Evolutionary conservation across 2,329 filamentous ascomycete genomes (phyloP).

Genomic region (Fusarium sp.): DNA sequence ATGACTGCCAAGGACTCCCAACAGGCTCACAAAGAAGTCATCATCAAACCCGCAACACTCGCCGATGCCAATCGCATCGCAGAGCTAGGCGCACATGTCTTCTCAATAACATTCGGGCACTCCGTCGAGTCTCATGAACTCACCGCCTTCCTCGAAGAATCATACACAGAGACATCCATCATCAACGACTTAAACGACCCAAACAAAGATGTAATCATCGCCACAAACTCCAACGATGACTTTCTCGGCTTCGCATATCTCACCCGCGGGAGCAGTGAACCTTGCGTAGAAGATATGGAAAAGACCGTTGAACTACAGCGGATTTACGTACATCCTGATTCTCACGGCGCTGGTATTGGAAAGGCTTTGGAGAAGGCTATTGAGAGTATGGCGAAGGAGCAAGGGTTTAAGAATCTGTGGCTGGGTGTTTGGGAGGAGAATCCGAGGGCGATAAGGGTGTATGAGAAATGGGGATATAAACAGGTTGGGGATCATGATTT

Average conservation of each 20-base stretch:
- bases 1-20: not conserved
- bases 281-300: conserved; percentile 50
- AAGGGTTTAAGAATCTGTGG: conserved; percentile 57
- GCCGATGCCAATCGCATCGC: conserved; percentile 43
- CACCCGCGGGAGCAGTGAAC: conserved; percentile 52
- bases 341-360: conserved; percentile 55
- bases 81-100: conserved; percentile 52
- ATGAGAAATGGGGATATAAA: conserved; percentile 56
- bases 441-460: conserved; percentile 51
- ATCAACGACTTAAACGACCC: conserved; percentile 40
- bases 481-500: conserved; percentile 57
- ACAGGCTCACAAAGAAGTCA: not conserved
- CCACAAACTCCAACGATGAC: conserved; percentile 16
- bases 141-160: conserved; percentile 51
- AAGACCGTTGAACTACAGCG: conserved; percentile 56
- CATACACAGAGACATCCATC: conserved; percentile 52
- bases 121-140: conserved; percentile 55
- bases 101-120: conserved; percentile 56
- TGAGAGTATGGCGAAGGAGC: conserved; percentile 50
- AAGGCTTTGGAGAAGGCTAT: conserved; percentile 47
- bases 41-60: conserved; percentile 11
- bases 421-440: conserved; percentile 63
- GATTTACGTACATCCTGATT: conserved; percentile 53
- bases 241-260: conserved; percentile 57
- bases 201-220: conserved; percentile 45